Conservation (phyloP, 2,329 filamentous ascomycete species). For the Xylariaceae sp. region DNA sequence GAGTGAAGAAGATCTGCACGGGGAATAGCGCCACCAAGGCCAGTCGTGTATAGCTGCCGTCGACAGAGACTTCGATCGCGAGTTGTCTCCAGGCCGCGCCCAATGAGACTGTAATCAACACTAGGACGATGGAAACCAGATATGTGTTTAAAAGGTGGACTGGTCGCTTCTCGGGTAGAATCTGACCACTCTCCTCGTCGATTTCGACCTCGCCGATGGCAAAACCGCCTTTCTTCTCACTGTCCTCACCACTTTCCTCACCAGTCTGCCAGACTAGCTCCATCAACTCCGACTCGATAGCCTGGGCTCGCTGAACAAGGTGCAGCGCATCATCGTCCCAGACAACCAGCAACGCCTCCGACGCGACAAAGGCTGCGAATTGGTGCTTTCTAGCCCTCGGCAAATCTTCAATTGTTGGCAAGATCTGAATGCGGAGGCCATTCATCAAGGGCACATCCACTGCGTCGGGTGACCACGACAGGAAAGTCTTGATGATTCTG, state of each 20-base stretch:
- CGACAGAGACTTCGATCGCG: conserved; percentile 68
- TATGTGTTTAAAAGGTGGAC: conserved; percentile 72
- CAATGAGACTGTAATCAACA: conserved; percentile 66
- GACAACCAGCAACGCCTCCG: conserved; percentile 71
- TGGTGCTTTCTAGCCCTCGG: conserved; percentile 75
- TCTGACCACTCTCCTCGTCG: conserved; percentile 72
- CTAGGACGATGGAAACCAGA: conserved; percentile 67
- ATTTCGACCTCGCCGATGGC: conserved; percentile 57
- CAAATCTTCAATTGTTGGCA: conserved; percentile 72
- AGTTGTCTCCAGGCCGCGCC: conserved; percentile 72
- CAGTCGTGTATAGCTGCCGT: conserved; percentile 63
- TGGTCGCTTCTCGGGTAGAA: conserved; percentile 65
- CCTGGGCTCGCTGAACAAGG: conserved; percentile 68
- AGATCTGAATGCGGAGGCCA: conserved; percentile 74
- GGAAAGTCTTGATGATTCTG: conserved; percentile 75
- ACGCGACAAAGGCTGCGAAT: conserved; percentile 77
- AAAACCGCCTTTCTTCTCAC: conserved; percentile 52
- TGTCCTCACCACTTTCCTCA: conserved; percentile 53
- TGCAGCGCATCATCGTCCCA: conserved; percentile 82
- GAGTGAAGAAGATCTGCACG: conserved; percentile 77
- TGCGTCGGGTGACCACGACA: conserved; percentile 72
- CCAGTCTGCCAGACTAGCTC: conserved; percentile 72
- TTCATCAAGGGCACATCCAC: conserved; percentile 77
- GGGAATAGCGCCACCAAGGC: conserved; percentile 68
- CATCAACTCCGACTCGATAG: conserved; percentile 77